Evolutionary conservation across 176 grass and related monocot species (phyloP), one percentile per base, ranked within the genome.

Genomic region (Ampelocalamus luodianensis): DNA sequence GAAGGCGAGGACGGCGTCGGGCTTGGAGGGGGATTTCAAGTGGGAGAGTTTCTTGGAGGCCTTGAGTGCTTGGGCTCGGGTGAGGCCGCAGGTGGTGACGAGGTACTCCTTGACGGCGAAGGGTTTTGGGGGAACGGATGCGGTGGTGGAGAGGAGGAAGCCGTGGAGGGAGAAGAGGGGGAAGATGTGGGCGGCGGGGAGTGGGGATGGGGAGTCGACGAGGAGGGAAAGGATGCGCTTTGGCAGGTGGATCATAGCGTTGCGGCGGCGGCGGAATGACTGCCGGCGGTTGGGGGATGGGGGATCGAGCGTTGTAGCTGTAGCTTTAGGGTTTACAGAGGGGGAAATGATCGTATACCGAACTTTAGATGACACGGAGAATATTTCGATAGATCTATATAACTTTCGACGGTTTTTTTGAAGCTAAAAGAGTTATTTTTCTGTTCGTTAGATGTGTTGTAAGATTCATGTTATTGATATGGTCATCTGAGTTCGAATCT

Each of bases 101-200:
- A 83, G 88, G 71, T 87, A 90, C 3, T 87, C 78, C 26, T 80
- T 34, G 48, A 77, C 76, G 71, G 80, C 56, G 82, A 85, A 85
- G 18, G 44, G 72, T 12, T 16, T 9, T 3, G 61, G n/a, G 38
- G 60, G 0, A 13, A 6, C 1, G 12, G 70, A 24, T 36, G 82
- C n/a, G 45, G 72, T 42, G 45, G 72, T 4, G 61, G 82, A 55
- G 61, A 56, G 9, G 61, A 16, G 84, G 87, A 68, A 88, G 10
- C 42, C 54, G 40, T 43, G 54, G n/a, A 40, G 72, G 2, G 13
- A 11, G 71, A 15, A 6, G 40, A 39, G 29, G 22, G 51, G 10
- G 0, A 27, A 18, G 40, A 43, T 5, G 17, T 17, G 13, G 8
- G 29, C 5, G 4, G 18, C 2, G 0, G 14, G 48, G 13, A 4